A percentile compares a stretch with the other conserved stretches of the same genome.
These are phyloP conservation scores for Phaseolus coccineus DNA, from an alignment of 331 rosid species.

Conservation along the genomic window DNA sequence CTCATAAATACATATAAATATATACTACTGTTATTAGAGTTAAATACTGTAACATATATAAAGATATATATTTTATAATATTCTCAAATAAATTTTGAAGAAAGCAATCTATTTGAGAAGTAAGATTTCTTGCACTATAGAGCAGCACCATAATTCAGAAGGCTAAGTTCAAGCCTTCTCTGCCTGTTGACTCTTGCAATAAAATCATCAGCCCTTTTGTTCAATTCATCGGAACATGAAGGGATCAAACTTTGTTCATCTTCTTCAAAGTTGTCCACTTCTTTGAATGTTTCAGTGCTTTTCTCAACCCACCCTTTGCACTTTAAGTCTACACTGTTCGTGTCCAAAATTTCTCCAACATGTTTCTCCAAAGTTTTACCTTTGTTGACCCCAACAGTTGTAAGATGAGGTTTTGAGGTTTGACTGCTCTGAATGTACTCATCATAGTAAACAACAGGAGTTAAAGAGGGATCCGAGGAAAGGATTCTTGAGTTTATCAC, in stretches of 20 bases:
- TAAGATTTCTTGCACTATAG: neutral
- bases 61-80: neutral
- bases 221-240: conserved; percentile 58
- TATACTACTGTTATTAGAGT: no score
- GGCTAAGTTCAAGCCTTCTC: conserved; percentile 68
- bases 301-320: conserved; percentile 35
- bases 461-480: conserved; percentile 45
- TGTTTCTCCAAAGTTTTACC: conserved; percentile 1
- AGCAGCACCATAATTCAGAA: conserved; percentile 36
- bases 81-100: neutral
- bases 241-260: conserved; percentile 1
- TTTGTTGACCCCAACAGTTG: conserved; percentile 31
- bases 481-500: conserved; percentile 66
- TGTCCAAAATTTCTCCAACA: conserved; percentile 40
- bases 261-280: conserved; percentile 38
- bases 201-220: conserved; percentile 81
- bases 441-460: conserved; percentile 51
- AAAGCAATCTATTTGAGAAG: neutral
- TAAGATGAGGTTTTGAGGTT: conserved; percentile 41
- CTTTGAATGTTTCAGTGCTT: conserved; percentile 3
- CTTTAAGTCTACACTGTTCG: conserved; percentile 38
- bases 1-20: no score
- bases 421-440: conserved; percentile 53
- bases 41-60: neutral
- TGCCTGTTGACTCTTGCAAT: conserved; percentile 80